Percentiles rank a stretch among this genome's conserved stretches.
Evolutionary conservation across 108 stramenopile species (phyloP).

Genomic region (Cyclostephanos tholiformis): DNA sequence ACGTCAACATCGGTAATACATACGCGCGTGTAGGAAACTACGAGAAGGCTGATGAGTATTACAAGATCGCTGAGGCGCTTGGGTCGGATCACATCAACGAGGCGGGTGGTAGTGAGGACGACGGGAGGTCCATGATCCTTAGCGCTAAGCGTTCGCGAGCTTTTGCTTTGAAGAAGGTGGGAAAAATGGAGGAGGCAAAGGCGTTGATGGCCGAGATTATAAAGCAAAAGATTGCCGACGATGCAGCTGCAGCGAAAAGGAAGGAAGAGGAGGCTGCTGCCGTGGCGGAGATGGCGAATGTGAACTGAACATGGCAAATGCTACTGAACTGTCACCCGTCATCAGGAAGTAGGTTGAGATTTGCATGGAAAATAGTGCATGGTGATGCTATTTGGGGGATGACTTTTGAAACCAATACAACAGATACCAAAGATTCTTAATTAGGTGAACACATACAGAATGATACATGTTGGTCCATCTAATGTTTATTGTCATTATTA

Average conservation of each 20-base stretch:
- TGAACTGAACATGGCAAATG: background rate
- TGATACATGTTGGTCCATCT: no score
- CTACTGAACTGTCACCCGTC: no score
- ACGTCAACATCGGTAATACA: conserved; percentile 89
- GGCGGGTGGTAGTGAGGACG: conserved; percentile 72
- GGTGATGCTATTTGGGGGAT: no score
- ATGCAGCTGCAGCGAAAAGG: conserved; percentile 67
- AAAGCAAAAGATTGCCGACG: conserved; percentile 69
- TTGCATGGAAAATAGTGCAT: no score
- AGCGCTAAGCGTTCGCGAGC: conserved; percentile 77
- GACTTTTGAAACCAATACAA: no score
- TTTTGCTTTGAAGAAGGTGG: conserved; percentile 83
- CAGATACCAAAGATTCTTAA: no score
- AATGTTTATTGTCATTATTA: no score
- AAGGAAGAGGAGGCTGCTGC: conserved; percentile 61
- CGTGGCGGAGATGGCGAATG: background rate
- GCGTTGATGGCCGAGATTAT: conserved; percentile 72
- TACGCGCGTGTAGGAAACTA: conserved; percentile 74
- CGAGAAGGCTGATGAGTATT: conserved; percentile 72
- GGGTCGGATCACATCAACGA: conserved; percentile 82
- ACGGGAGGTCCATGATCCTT: conserved; percentile 86
- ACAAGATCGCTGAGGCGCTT: conserved; percentile 70
- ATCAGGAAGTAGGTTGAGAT: no score
- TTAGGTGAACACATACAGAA: no score
- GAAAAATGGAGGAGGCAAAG: conserved; percentile 81